Conservation (phyloP, 2,329 filamentous ascomycete species). For the Alternaria arborescens region DNA sequence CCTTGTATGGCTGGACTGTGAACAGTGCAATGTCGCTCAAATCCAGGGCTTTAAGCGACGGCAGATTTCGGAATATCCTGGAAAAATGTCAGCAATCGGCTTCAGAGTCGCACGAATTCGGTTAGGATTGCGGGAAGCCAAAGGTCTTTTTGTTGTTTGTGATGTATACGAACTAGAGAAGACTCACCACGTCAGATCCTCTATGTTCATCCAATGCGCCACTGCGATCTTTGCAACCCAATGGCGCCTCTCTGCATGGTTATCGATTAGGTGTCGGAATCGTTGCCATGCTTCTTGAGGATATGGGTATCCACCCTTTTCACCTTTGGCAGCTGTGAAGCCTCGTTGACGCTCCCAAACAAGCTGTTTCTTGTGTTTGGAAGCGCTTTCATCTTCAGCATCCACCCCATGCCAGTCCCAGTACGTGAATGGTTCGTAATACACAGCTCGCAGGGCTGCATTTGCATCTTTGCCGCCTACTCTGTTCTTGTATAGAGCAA, state of each 20-base stretch:
- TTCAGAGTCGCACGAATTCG: neutral
- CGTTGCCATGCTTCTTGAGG: conserved; percentile 26
- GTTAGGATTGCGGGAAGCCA: neutral
- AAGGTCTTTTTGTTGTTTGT: neutral
- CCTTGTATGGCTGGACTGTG: neutral
- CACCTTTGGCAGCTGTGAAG: conserved; percentile 14
- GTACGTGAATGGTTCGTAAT: conserved; percentile 38
- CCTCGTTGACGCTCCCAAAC: conserved; percentile 28
- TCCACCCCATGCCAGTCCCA: conserved; percentile 35
- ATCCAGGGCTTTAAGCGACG: conserved; percentile 28
- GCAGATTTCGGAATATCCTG: conserved; percentile 28
- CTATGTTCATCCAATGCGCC: conserved; percentile 33
- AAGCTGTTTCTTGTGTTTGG: conserved; percentile 20
- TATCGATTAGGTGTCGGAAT: conserved; percentile 22
- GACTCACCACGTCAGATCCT: conserved; percentile 32
- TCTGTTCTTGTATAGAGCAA: conserved; percentile 15
- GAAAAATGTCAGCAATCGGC: neutral
- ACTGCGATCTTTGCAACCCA: conserved; percentile 36
- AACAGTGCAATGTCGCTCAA: conserved; percentile 24
- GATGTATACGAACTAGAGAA: neutral
- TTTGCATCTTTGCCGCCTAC: neutral
- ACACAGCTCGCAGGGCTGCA: conserved; percentile 13
- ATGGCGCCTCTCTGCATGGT: conserved; percentile 4
- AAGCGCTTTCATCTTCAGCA: conserved; percentile 7
- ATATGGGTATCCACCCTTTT: conserved; percentile 13